Conservation (phyloP, 495 filamentous ascomycete genomes). For the Penicillium subrubescens region DNA sequence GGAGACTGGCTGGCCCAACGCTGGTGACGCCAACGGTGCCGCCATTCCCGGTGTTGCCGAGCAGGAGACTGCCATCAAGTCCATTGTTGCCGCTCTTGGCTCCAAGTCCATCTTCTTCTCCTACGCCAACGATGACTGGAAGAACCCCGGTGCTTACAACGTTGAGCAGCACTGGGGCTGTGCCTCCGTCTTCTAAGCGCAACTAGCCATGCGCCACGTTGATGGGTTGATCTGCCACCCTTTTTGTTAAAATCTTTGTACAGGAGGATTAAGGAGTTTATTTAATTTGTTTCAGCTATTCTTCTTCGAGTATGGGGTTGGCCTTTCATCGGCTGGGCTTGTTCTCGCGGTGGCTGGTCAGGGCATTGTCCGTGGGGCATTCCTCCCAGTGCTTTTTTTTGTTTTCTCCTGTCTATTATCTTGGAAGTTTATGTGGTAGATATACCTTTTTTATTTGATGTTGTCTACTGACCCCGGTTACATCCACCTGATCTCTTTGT, state of each 20-base stretch:
- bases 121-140: conserved; percentile 81
- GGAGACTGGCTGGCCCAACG: conserved; percentile 88
- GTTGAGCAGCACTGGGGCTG: conserved; percentile 85
- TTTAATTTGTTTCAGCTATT: conserved; percentile 23
- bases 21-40: conserved; percentile 66
- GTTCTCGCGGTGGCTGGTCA: conserved; percentile 4
- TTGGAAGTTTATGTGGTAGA: conserved; percentile 41
- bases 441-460: conserved; percentile 39
- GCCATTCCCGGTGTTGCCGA: conserved; percentile 67
- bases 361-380: neutral
- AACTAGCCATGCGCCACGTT: conserved; percentile 10
- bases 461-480: conserved; percentile 39
- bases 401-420: conserved; percentile 32
- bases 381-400: conserved; percentile 14
- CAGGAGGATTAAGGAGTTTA: conserved; percentile 35
- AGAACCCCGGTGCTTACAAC: conserved; percentile 63
- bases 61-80: conserved; percentile 71
- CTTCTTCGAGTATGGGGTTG: neutral
- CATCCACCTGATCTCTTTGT: conserved; percentile 35
- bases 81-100: conserved; percentile 60
- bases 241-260: conserved; percentile 35
- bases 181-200: conserved; percentile 51
- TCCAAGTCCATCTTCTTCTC: conserved; percentile 74
- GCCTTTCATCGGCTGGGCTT: neutral
- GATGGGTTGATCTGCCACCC: conserved; percentile 18